phyloP scores from a whole-genome alignment of 176 grass and related monocot species.

The Oryza glumipatula region DNA sequence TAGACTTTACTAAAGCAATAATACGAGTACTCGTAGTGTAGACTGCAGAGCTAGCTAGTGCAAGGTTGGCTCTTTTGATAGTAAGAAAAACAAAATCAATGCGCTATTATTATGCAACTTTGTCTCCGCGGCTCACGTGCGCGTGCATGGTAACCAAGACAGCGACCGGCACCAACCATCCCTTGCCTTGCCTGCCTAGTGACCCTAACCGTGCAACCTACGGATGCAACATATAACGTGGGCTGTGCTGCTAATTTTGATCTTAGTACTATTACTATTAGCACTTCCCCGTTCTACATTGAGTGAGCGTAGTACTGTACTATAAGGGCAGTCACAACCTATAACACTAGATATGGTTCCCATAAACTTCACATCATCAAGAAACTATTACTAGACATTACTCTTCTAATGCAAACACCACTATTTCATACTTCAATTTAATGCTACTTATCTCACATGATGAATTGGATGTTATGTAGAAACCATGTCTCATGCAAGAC shows the following conservation, averaged over 20 bases:
- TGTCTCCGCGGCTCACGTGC: conserved; percentile 26
- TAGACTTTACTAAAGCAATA: too few species aligned
- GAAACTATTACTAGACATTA: too few species aligned
- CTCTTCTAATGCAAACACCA: too few species aligned
- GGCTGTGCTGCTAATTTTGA: conserved; percentile 26
- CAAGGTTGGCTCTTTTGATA: neutral
- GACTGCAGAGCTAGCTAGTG: neutral
- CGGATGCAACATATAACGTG: conserved; percentile 33
- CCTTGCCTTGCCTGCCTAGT: neutral
- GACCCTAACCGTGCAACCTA: conserved; percentile 11
- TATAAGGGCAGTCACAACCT: too few species aligned
- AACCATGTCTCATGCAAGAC: too few species aligned
- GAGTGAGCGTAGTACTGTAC: too few species aligned
- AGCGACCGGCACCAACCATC: neutral
- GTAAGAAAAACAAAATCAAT: neutral
- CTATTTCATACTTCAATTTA: too few species aligned
- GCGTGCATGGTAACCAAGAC: neutral
- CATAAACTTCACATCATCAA: too few species aligned
- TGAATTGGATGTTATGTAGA: too few species aligned
- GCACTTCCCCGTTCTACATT: neutral
- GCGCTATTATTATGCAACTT: neutral
- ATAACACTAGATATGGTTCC: too few species aligned
- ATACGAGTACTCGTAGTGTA: too few species aligned
- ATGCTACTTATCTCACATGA: too few species aligned
- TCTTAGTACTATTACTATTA: neutral